Evolutionary conservation across 129 eudicot genomes (phyloP).

Genomic region (Pittosporum tobira): DNA sequence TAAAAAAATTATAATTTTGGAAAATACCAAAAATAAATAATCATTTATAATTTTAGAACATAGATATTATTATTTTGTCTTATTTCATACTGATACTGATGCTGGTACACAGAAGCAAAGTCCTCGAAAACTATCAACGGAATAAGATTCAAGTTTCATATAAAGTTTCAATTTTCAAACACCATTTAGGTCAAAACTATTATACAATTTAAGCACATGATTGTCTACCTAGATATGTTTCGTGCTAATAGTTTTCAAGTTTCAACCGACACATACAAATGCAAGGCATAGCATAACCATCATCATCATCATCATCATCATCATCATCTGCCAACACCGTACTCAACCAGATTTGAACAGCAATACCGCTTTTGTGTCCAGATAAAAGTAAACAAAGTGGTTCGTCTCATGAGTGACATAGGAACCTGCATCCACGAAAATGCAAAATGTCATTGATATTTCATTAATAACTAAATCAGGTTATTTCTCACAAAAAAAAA

Average conservation of each 20-base stretch:
- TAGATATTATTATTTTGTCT: too few species aligned
- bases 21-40: too few species aligned
- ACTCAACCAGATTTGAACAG: conserved; percentile 87
- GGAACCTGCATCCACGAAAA: conserved; percentile 39
- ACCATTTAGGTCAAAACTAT: background rate
- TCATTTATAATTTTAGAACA: too few species aligned
- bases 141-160: conserved; percentile 8
- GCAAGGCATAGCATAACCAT: background rate
- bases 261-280: conserved; percentile 12
- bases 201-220: conserved; percentile 28
- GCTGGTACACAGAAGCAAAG: background rate
- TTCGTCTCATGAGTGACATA: conserved; percentile 92
- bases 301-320: conserved; percentile 1
- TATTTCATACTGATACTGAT: background rate
- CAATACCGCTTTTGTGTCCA: conserved; percentile 81
- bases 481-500: background rate
- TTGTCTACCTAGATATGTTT: conserved; percentile 11
- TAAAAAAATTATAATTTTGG: too few species aligned
- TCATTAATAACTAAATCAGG: background rate
- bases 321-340: background rate
- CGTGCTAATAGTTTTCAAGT: conserved; percentile 12
- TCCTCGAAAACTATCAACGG: background rate
- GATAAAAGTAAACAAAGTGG: conserved; percentile 81
- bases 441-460: background rate
- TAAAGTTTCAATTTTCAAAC: conserved; percentile 15